Base-by-base conservation (phyloP, 148 eudicot species). In the Rhododendron henanense region DNA sequence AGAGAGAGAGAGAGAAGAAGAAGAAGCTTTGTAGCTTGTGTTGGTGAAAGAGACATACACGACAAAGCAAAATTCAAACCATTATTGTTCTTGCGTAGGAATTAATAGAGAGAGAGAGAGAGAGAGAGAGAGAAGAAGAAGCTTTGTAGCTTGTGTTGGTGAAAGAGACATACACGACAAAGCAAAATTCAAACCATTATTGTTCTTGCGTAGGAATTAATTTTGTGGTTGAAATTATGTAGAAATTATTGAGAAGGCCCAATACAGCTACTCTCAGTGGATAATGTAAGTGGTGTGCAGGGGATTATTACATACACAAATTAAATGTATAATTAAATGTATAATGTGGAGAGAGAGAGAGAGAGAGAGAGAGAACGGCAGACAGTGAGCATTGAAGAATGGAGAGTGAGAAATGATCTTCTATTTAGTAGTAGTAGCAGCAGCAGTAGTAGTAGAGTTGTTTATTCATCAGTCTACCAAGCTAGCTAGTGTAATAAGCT, bases 191-290 rank as follows among this genome's bases (percentile, higher is more conserved):
- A 61, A 41, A 81, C 77, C 71, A 75, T 77, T n/a, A 67, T 67
- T 67, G 74, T 25, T 25, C 18, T 53, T 53, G 5, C 5, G 59
- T 53, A 53, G 59, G 16, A 51, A 51, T 51, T 51, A 51, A 41
- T 14, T 51, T 51, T 14, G 14, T 2, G 15, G 16, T 73, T 48
- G 25, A 21, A 25, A 48, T 84, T 57, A 83, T 71, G 63, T 15
- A 59, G 76, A 35, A 84, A 83, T 69, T 69, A 69, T 71, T 84
- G 85, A 31, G 35, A 50, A 84, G 13, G 50, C 21, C 45, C 28
- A 67, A 10, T 65, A 67, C 55, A 21, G 19, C 31, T 45, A 6
- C 8, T 41, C 10, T 6, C 31, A 9, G 11, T 23, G 33, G 15
- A 78, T 78, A 35, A 78, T 23, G 55, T 78, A 41, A 41, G 45